Evolutionary conservation across 352 stramenopile genomes (phyloP).

Genomic region (Globisporangium middletonii): DNA sequence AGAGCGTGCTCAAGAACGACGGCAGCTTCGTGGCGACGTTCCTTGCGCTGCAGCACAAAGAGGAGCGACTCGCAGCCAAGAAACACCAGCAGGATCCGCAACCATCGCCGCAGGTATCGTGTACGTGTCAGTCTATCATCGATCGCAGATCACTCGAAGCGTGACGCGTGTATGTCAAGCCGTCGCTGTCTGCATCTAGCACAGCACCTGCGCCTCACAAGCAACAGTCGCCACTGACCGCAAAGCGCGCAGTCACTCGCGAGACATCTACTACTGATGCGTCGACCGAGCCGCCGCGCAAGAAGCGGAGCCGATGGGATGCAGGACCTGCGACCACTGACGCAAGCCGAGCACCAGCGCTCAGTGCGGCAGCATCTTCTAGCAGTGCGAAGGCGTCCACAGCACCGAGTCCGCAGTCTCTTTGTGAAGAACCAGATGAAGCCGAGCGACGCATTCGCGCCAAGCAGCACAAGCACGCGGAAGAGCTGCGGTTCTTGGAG

Average conservation of each 20-base stretch:
- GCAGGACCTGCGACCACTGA: background rate
- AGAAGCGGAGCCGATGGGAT: slow-evolving; percentile 17
- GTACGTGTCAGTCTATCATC: too few species aligned
- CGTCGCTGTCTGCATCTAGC: slow-evolving; percentile 3
- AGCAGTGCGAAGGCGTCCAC: background rate
- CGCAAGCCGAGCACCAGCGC: background rate
- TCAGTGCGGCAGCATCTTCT: background rate
- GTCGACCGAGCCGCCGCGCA: background rate
- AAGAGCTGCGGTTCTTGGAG: slow-evolving; percentile 18
- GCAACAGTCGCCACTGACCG: too few species aligned
- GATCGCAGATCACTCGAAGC: too few species aligned
- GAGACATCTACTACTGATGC: background rate
- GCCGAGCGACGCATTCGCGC: slow-evolving; percentile 6
- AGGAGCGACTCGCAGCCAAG: slow-evolving; percentile 1
- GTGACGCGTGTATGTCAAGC: too few species aligned
- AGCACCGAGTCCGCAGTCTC: too few species aligned
- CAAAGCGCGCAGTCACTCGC: background rate
- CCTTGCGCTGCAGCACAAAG: slow-evolving; percentile 17
- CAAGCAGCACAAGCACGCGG: slow-evolving; percentile 18
- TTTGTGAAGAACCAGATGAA: slow-evolving; percentile 1
- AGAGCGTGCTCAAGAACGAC: slow-evolving; percentile 17
- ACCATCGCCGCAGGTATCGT: slow-evolving; percentile 1
- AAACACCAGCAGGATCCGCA: slow-evolving; percentile 2
- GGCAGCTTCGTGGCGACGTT: slow-evolving; percentile 19
- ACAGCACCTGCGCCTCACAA: background rate